Evolutionary conservation across 140 eudicot genomes (phyloP), one percentile per base, ranked within the genome.

Genomic region (Erigeron philadelphicus): DNA sequence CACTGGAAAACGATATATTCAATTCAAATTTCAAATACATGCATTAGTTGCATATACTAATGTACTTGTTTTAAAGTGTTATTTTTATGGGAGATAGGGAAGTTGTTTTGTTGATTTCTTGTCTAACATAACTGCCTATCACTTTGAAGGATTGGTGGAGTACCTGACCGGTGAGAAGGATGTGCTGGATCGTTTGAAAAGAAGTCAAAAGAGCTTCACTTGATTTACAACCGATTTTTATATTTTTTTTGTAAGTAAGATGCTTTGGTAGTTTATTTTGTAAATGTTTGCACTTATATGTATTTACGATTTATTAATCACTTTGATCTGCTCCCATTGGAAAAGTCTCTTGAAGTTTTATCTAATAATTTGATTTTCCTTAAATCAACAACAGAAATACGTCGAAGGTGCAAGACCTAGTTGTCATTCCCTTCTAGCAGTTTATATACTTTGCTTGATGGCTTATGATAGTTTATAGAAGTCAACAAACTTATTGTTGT

Each of bases 101-200:
- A 53, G 11, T 44, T 68, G 25, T 38, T 59, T 7, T 63, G 54
- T 49, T 48, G 45, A 53, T 21, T 58, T 31, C 38, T 1, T 57
- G 61, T 70, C 75, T 76, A 67, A 65, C 61, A 53, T 45, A 70
- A 47, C 31, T 77, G 15, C 19, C 11, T 47, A 16, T 72, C 17
- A 47, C 72, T 73, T 81, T 43, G 48, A 74, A 86, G 95, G 87
- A 62, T 78, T 89, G 72, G 95, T 87, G 68, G 89, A 84, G 66
- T 70, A 59, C 68, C 87, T 89, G 16, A 89, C 95, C 3, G 96
- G 96, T n/a, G 75, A 86, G 74, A 80, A 76, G 70, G 17, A 52
- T 46, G 90, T 86, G 70, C 71, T 89, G 74, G 88, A 86, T 68
- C 80, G 80, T 35, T 79, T 86, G 52, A 78, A 71, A 63, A 65